A percentile compares a stretch with the other conserved stretches of the same genome.
Evolutionary conservation across 108 stramenopile genomes (phyloP).

Genomic region (Nitzschia putrida): DNA sequence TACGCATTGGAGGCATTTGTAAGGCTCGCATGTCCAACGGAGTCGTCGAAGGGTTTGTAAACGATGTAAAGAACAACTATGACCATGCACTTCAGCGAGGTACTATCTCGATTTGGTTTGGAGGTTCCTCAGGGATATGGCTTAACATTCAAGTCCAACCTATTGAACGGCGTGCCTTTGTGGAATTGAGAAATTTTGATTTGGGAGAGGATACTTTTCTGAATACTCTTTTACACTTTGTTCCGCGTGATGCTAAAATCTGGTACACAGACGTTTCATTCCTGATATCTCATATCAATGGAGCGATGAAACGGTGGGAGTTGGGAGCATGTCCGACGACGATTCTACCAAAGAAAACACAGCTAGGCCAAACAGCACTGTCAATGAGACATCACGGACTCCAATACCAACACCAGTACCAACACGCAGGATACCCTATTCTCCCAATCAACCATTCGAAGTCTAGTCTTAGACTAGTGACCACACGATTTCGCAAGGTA

Average conservation of each 20-base stretch:
- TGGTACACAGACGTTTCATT: constrained; percentile 8
- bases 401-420: too few relatives aligned
- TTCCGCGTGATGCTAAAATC: neutral
- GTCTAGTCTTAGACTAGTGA: too few relatives aligned
- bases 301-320: constrained; percentile 2
- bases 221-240: constrained; percentile 1
- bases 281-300: constrained; percentile 6
- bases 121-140: constrained; percentile 25
- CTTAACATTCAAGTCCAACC: constrained; percentile 3
- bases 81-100: neutral
- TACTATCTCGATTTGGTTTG: constrained; percentile 25
- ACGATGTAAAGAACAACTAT: constrained; percentile 21
- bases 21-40: constrained; percentile 12
- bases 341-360: neutral
- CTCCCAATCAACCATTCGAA: too few relatives aligned
- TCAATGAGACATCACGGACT: too few relatives aligned
- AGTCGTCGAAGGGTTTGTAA: constrained; percentile 24
- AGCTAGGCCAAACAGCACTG: neutral
- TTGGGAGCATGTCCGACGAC: neutral
- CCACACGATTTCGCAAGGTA: too few relatives aligned
- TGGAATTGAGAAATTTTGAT: constrained; percentile 4
- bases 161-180: constrained; percentile 7
- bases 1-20: constrained; percentile 38
- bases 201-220: neutral
- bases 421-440: too few relatives aligned